Conservation (phyloP, 78 protist genomes). For the Tieghemostelium lacteum region DNA sequence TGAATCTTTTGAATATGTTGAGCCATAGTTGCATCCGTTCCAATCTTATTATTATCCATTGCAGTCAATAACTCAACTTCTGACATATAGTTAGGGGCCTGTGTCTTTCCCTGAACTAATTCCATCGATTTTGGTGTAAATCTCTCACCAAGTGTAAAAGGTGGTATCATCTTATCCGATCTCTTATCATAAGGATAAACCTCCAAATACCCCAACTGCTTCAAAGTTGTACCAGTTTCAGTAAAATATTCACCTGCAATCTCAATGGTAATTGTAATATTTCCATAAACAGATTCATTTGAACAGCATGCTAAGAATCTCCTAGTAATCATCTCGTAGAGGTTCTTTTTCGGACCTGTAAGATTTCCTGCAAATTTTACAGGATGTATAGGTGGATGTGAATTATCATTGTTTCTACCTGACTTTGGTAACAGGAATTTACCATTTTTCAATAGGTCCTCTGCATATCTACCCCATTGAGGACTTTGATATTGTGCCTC, state of each 20-base stretch:
- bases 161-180: conserved; percentile 90
- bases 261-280: conserved; percentile 85
- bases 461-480: conserved; percentile 89
- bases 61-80: conserved; percentile 96
- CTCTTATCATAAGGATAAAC: conserved; percentile 94
- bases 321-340: conserved; percentile 95
- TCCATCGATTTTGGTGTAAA: conserved; percentile 83
- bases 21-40: conserved; percentile 99
- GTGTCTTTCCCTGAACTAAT: conserved; percentile 89
- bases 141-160: conserved; percentile 78
- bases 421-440: conserved; percentile 88
- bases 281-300: conserved; percentile 92
- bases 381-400: conserved; percentile 99
- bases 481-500: conserved; percentile 41
- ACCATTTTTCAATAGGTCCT: conserved; percentile 20
- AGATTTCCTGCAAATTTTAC: conserved; percentile 34
- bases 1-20: conserved; percentile 94
- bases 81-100: conserved; percentile 94
- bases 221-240: conserved; percentile 75
- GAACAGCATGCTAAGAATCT: conserved; percentile 98
- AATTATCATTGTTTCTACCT: conserved; percentile 93
- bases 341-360: conserved; percentile 20
- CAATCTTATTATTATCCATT: conserved; percentile 97
- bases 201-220: conserved; percentile 88
- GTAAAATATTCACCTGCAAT: conserved; percentile 89